A percentile compares a stretch with the other conserved stretches of the same genome.
phyloP scores from a whole-genome alignment of 148 eudicot genomes.

The Silene latifolia region DNA sequence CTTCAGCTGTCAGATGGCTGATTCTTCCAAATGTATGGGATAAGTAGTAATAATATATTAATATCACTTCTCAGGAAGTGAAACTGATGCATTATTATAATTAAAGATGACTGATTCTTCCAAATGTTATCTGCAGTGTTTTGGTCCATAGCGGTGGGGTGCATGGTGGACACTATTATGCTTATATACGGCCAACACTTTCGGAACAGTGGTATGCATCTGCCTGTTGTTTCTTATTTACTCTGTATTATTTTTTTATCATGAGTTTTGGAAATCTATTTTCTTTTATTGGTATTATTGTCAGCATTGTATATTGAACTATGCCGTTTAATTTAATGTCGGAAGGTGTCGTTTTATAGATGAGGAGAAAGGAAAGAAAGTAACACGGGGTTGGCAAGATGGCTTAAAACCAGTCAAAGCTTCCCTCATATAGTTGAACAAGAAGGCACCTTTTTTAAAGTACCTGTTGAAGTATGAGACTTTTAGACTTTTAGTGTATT shows the following conservation, averaged over 20 bases:
- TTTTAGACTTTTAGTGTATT: too few relatives aligned
- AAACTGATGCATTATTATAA: neutral
- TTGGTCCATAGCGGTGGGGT: slow-evolving; percentile 97
- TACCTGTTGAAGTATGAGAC: too few relatives aligned
- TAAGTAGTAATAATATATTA: too few relatives aligned
- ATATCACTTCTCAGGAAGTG: neutral
- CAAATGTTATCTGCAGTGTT: slow-evolving; percentile 50
- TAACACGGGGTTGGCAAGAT: too few relatives aligned
- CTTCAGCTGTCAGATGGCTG: too few relatives aligned
- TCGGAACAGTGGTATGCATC: slow-evolving; percentile 78
- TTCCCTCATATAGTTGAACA: too few relatives aligned
- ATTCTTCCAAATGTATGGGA: too few relatives aligned
- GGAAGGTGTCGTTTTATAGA: neutral
- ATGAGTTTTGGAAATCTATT: neutral
- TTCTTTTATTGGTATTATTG: too few relatives aligned
- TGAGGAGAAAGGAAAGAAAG: neutral
- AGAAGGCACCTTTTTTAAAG: too few relatives aligned
- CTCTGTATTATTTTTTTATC: neutral
- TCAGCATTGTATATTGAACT: too few relatives aligned
- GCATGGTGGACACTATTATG: slow-evolving; percentile 97
- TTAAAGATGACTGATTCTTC: slow-evolving; percentile 7
- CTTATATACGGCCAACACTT: slow-evolving; percentile 84
- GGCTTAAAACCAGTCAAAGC: too few relatives aligned
- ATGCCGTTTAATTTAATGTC: neutral
- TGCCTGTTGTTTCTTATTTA: slow-evolving; percentile 13